phyloP scores from a whole-genome alignment of 176 grass and related monocot genomes.

The Aegilops umbellulata region DNA sequence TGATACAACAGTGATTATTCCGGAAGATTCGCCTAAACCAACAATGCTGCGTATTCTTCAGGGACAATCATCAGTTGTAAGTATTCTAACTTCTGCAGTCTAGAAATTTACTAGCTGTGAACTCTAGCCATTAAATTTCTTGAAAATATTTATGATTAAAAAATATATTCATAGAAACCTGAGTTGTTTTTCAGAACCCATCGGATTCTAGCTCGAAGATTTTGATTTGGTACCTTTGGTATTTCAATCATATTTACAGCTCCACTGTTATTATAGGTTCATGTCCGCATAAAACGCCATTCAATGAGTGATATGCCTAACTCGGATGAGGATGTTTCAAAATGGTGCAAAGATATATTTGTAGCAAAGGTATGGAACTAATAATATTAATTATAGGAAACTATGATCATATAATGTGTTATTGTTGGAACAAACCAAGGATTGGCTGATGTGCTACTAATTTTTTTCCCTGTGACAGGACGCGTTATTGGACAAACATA shows the following conservation, averaged over 20 bases:
- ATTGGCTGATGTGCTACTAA: background rate
- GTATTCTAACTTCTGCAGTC: background rate
- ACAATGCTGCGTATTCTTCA: constrained; percentile 96
- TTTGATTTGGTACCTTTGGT: background rate
- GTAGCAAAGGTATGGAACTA: constrained; percentile 59
- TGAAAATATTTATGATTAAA: background rate
- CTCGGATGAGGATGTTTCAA: constrained; percentile 14
- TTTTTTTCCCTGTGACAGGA: constrained; percentile 48
- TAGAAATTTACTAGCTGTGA: background rate
- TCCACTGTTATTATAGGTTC: constrained; percentile 51
- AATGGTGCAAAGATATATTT: constrained; percentile 52
- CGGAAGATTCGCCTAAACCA: constrained; percentile 82
- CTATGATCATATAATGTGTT: background rate
- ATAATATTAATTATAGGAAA: background rate
- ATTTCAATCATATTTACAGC: background rate
- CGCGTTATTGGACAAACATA: constrained; percentile 76
- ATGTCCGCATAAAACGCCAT: constrained; percentile 88
- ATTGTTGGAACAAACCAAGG: background rate
- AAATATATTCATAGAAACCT: background rate
- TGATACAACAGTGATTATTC: constrained; percentile 93
- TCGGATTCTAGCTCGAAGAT: background rate
- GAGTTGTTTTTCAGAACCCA: background rate
- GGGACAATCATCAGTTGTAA: constrained; percentile 92
- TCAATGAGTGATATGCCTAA: constrained; percentile 75
- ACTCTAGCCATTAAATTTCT: background rate